Conservation (phyloP, 2,329 filamentous ascomycete species). For the Akanthomyces dipterigenus region DNA sequence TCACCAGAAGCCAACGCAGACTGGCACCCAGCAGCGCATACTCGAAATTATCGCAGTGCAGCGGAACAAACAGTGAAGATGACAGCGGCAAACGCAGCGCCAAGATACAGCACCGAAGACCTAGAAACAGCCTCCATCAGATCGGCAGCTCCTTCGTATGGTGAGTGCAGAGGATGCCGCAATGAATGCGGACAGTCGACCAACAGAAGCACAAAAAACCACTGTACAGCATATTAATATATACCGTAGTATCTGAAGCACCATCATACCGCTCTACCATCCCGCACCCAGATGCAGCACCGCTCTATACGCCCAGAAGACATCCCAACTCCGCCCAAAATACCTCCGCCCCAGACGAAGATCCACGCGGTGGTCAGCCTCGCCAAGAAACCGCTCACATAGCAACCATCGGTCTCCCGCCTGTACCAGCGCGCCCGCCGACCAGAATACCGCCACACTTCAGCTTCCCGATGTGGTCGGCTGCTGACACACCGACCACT, state of each 20-base stretch:
- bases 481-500: constrained; percentile 44
- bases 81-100: constrained; percentile 16
- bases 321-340: background rate
- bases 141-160: constrained; percentile 62
- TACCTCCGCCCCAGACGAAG: constrained; percentile 14
- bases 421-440: constrained; percentile 36
- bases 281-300: constrained; percentile 40
- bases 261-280: constrained; percentile 57
- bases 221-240: background rate
- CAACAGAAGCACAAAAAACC: background rate
- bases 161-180: constrained; percentile 33
- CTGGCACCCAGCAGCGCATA: background rate
- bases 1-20: background rate
- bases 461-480: constrained; percentile 53
- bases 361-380: constrained; percentile 20
- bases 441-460: constrained; percentile 49
- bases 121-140: constrained; percentile 62
- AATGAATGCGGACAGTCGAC: background rate
- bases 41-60: background rate
- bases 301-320: constrained; percentile 41
- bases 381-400: constrained; percentile 3
- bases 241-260: constrained; percentile 49
- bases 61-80: constrained; percentile 11
- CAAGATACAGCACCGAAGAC: constrained; percentile 43
- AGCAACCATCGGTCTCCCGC: constrained; percentile 39